Base-by-base conservation (phyloP, 2,329 filamentous ascomycete species). In the Clarireedia paspali region DNA sequence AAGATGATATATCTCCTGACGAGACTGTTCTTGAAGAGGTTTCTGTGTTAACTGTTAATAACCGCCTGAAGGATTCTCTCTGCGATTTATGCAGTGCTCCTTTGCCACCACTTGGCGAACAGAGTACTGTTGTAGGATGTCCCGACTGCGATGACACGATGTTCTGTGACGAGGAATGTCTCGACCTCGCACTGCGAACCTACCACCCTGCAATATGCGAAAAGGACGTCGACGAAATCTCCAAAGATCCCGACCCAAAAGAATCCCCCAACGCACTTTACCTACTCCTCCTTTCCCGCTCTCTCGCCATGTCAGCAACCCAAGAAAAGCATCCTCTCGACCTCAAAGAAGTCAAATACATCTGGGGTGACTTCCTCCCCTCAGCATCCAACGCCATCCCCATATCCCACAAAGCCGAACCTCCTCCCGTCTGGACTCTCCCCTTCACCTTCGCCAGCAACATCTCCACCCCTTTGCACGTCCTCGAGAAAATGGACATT, bases 51-150 rank as follows among this genome's bases (percentile, higher is more conserved):
- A 96, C 91, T 2, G 91, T 89, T 47, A 94, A 92, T 64, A 94
- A 94, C 68, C 84, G 90, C 30, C 80, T 94, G 12, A 90, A 95
- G 68, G 91, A 95, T 60, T 79, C 87, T 4, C 80, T 92, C 30
- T 97, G 92, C 71, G 92, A 97, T 70, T 91, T 91, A 14, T 97
- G 92, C 70, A 90, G 90, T 64, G 78, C 80, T 6, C 81, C 83
- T 24, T 78, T 95, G 5, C 88, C 88, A 0, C 77, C 78, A 0
- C 73, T 88, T 26, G 74, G 70, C 24, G 57, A 60, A 50, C 70
- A 78, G 7, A 74, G 66, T 50, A 71, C 67, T 54, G 79, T 75
- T 15, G 75, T 84, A 39, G 76, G 71, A 61, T 87, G 84, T 61
- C 73, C 76, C 4, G 80, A 83, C 38, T 87, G 84, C 67, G 74